Evolutionary conservation across 257 asterid genomes (phyloP), one percentile per base, ranked within the genome.

Genomic region (Apocynum venetum): DNA sequence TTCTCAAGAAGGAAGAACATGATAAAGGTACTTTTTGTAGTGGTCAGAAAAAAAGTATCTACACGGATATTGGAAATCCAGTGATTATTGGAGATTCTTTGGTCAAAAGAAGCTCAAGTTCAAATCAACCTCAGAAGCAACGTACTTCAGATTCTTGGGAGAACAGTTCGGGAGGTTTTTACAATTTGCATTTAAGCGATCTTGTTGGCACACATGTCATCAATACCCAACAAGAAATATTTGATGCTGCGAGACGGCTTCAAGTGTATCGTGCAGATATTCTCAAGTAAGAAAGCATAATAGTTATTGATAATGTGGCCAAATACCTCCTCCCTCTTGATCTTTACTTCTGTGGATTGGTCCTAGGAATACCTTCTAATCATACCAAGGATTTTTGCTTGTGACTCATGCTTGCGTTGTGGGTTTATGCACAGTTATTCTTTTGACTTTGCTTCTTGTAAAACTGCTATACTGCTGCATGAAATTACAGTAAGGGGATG

Each of bases 251-350:
- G 77, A 89, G 91, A 80, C 89, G 85, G 80, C 77, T 94, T 80
- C 96, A 89, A 40, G 77, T 92, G 31, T 91, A 97, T 68, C 98
- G 97, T 36, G 73, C 86, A 38, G 90, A 89, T 63, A 82, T 94
- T 81, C 89, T 91, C 82, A 89, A 91, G 98, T 89, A 84, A 84
- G 81, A 44, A 47, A 47, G 40, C 51, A 51, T 48, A 15, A n/a
- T 77, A 46, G 8, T 2, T 35, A 20, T 25, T 49, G 52, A 17
- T 6, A 47, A 17, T n/a, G 36, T 65, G 38, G 25, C 20, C 49
- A 4, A 25, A n/a, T 55, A 12, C 47, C 14, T 9, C 55, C 55
- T 71, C 66, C 55, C 15, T 51, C 55, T 60, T 63, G 19, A 0
- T 14, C 61, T 7, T 41, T 69, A 8, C 44, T 19, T 43, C 8